Base-by-base conservation (phyloP, 2,329 filamentous ascomycete species). In the Epichloe hybrida region DNA sequence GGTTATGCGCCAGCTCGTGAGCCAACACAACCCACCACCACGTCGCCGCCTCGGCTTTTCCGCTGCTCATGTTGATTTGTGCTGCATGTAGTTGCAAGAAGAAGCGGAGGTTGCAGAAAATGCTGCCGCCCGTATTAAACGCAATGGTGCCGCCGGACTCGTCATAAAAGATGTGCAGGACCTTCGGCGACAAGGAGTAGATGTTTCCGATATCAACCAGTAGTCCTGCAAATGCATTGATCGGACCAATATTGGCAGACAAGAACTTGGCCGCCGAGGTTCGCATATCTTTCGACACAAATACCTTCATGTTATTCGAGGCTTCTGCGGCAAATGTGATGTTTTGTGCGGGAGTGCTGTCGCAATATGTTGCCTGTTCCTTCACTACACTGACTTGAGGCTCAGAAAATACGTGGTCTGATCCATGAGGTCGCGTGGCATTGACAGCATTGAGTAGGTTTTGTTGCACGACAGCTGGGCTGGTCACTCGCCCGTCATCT, bases 11-110 rank as follows among this genome's bases (percentile, higher is more conserved):
- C 65, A 98, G 70, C 69, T 98, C 94, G 64, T 98, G 93, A 55
- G 89, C 94, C 54, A 96, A 66, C n/a, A 93, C 89, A 56, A 95
- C 86, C 80, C 86, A 96, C 91, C 91, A 97, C 73, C 90, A 95
- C 1, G 84, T 79, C 52, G 81, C 72, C 3, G 87, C 87, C 54
- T 93, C 85, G 4, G 79, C 73, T 62, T 72, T 80, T 15, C 71
- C 77, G 21, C 48, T 57, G 42, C 21, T 64, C 46, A 52, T 68
- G 46, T 56, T 59, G 46, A 80, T 65, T 55, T 72, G 66, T 13
- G 69, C 61, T 43, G 79, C 72, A 61, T 97, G 91, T 35, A 96
- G 68, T 61, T 91, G 82, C 53, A 84, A 69, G 65, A 90, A 97
- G 72, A 88, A 95, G 17, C 87, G 77, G 56, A 95, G 77, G 62